Percentiles rank a stretch among this genome's conserved stretches.
phyloP scores from a whole-genome alignment of 2,329 filamentous ascomycete genomes.

The Lachnellula willkommii region DNA sequence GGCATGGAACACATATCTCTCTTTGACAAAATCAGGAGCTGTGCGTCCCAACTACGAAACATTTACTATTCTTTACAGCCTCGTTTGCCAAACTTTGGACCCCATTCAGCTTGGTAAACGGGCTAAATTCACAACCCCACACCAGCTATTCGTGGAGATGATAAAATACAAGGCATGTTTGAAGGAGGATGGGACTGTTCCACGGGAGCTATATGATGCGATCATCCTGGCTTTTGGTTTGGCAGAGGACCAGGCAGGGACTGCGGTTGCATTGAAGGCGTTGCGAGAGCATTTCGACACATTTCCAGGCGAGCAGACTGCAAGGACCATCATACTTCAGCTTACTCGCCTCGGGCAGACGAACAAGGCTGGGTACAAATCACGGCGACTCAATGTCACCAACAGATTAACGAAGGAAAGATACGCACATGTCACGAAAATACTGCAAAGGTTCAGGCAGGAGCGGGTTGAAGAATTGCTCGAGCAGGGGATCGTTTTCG shows the following conservation, averaged over 20 bases:
- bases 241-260: constrained; percentile 43
- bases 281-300: constrained; percentile 40
- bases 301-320: constrained; percentile 42
- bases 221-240: constrained; percentile 48
- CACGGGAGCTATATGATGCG: constrained; percentile 45
- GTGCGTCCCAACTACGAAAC: constrained; percentile 28
- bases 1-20: constrained; percentile 24
- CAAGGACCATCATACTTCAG: constrained; percentile 43
- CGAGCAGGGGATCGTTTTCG: constrained; percentile 24
- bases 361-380: constrained; percentile 28
- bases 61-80: constrained; percentile 28
- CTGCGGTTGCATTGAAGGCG: constrained; percentile 43
- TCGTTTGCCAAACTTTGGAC: constrained; percentile 19
- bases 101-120: not conserved
- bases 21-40: constrained; percentile 13
- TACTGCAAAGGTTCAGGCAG: constrained; percentile 39
- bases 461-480: constrained; percentile 25
- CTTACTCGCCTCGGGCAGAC: constrained; percentile 37
- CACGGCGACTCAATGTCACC: constrained; percentile 36
- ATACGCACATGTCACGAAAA: constrained; percentile 38
- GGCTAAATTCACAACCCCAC: constrained; percentile 9
- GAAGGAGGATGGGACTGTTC: constrained; percentile 35
- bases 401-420: constrained; percentile 38
- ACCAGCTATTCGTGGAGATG: constrained; percentile 43
- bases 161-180: constrained; percentile 37